Evolutionary conservation across 805 yeast genomes (phyloP).

Genomic region (Nakazawaea laoshanensis): DNA sequence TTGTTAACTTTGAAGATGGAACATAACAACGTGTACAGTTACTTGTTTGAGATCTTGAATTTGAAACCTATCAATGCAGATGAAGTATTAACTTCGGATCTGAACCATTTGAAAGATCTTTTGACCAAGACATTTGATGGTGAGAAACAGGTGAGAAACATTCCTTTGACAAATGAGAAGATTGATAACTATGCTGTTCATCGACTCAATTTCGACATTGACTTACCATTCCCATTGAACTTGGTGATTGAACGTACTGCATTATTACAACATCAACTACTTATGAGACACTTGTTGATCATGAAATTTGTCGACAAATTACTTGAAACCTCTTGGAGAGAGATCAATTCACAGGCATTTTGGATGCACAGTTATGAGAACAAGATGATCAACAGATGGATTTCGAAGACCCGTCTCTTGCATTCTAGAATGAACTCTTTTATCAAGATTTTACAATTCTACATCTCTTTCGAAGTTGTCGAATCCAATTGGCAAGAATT

Average conservation of each 20-base stretch:
- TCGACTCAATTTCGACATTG: slow-evolving; percentile 44
- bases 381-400: slow-evolving; percentile 39
- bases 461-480: slow-evolving; percentile 50
- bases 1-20: slow-evolving; percentile 30
- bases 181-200: slow-evolving; percentile 36
- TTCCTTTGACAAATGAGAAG: slow-evolving; percentile 20
- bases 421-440: slow-evolving; percentile 52
- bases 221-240: slow-evolving; percentile 84
- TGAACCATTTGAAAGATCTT: slow-evolving; percentile 33
- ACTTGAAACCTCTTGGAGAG: slow-evolving; percentile 64
- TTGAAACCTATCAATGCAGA: slow-evolving; percentile 49
- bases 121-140: slow-evolving; percentile 32
- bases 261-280: slow-evolving; percentile 67
- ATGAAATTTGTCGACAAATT: slow-evolving; percentile 54
- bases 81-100: slow-evolving; percentile 35
- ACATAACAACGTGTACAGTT: slow-evolving; percentile 26
- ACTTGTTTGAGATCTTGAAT: slow-evolving; percentile 41
- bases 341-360: slow-evolving; percentile 50
- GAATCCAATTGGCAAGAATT: slow-evolving; percentile 44
- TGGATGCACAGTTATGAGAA: slow-evolving; percentile 53
- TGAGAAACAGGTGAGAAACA: slow-evolving; percentile 12
- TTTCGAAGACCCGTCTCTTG: slow-evolving; percentile 43
- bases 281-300: slow-evolving; percentile 63
- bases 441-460: slow-evolving; percentile 43
- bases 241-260: slow-evolving; percentile 64